Evolutionary conservation across 768 basidiomycete genomes (phyloP).

Genomic region (Ephemerocybe angulata): DNA sequence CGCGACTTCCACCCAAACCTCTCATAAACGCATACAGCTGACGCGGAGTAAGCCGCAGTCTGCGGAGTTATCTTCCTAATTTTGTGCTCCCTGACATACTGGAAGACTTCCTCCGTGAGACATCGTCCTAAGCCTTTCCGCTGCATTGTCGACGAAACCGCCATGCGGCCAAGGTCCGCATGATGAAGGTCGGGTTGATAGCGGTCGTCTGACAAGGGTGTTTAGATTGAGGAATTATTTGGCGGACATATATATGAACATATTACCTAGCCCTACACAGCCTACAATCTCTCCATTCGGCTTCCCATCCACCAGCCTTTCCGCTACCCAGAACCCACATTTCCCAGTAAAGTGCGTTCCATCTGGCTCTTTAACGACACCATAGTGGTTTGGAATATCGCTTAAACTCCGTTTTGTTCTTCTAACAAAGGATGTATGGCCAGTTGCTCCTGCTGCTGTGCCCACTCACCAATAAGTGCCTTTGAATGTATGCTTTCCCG

Average conservation of each 20-base stretch:
- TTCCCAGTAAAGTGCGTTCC: background rate
- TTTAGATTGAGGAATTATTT: background rate
- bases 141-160: conserved; percentile 13
- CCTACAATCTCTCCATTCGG: background rate
- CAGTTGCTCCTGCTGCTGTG: no score
- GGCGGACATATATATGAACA: background rate
- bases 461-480: no score
- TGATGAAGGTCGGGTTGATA: background rate
- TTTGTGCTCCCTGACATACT: conserved; percentile 6
- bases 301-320: background rate
- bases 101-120: conserved; percentile 9
- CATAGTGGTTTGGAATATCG: background rate
- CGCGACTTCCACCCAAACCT: conserved; percentile 22
- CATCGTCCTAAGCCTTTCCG: conserved; percentile 14
- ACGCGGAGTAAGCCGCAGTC: conserved; percentile 12
- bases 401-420: no score
- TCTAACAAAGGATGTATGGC: no score
- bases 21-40: conserved; percentile 15
- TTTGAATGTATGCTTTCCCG: no score
- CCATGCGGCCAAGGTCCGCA: conserved; percentile 19
- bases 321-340: background rate
- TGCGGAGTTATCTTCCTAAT: conserved; percentile 11
- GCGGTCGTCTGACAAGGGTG: background rate
- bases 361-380: background rate
- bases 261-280: background rate